Evolutionary conservation across 257 asterid genomes (phyloP), one percentile per base, ranked within the genome.

Genomic region (Sherardia arvensis): DNA sequence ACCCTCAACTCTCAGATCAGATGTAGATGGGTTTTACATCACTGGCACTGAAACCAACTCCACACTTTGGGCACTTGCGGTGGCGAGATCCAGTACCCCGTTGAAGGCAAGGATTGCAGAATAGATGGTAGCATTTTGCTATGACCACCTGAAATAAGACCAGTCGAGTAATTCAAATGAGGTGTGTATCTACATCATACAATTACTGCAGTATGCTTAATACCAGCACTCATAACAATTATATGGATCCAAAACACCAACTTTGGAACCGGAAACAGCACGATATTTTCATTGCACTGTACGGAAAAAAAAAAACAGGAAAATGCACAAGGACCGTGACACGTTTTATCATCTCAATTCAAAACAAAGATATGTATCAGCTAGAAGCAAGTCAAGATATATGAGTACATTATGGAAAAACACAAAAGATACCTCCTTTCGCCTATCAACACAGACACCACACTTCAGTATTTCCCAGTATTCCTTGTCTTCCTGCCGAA

Each of bases 11-110:
- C 21, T 29, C 33, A 30, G n/a, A 20, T 91, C 87, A 93, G 77
- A 93, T 93, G 88, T 93, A 93, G 63, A 93, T 85, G 21, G 97
- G 89, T 71, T 90, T 93, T 59, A 93, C 89, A 29, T 93, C 99
- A 61, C 83, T 93, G 62, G 79, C 83, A 59, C 87, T 95, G 68
- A 93, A 93, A 73, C 91, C 90, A 70, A 90, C 79, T 10, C 87
- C 78, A 80, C 99, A 93, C 14, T 80, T 85, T 23, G 99, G 99
- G 78, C 99, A 93, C 80, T 83, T 91, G 78, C 95, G 95, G 49
- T 85, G 95, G 55, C 99, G 96, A 0, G 80, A 62, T 60, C 86
- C 95, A 56, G 85, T 74, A 32, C 90, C 61, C 74, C 79, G 81
- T 74, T 84, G 96, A 60, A 93, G 68, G 66, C 99, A 93, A 34